Evolutionary conservation across 164 flowering plant genomes (phyloP).

Genomic region (Macadamia integrifolia): DNA sequence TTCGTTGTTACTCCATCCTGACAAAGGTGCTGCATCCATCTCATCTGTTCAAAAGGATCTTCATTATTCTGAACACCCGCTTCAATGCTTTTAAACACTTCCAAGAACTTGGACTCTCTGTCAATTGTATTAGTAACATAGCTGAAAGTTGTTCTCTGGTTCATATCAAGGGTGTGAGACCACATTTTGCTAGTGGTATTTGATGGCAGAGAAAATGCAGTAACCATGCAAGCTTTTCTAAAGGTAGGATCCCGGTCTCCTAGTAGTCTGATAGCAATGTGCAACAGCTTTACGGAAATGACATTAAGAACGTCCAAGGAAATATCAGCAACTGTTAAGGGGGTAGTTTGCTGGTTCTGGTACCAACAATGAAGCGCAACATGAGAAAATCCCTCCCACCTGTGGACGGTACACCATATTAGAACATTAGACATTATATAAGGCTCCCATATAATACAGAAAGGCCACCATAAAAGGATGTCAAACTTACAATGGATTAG

Average conservation of each 20-base stretch:
- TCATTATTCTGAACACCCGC: slow-evolving; percentile 30
- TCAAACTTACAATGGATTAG: too few relatives aligned
- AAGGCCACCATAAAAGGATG: too few relatives aligned
- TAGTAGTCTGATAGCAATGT: slow-evolving; percentile 45
- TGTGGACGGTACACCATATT: slow-evolving; percentile 14
- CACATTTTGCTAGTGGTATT: slow-evolving; percentile 7
- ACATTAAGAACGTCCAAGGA: slow-evolving; percentile 13
- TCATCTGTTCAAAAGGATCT: slow-evolving; percentile 40
- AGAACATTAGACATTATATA: too few relatives aligned
- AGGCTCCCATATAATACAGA: too few relatives aligned
- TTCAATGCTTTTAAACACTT: slow-evolving; percentile 29
- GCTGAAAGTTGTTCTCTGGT: slow-evolving; percentile 36
- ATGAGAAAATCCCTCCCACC: slow-evolving; percentile 80
- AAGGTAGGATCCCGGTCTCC: slow-evolving; percentile 39
- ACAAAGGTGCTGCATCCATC: slow-evolving; percentile 48
- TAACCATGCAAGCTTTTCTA: slow-evolving; percentile 68
- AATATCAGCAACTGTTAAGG: slow-evolving; percentile 7
- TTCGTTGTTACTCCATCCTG: slow-evolving; percentile 16
- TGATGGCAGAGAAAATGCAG: slow-evolving; percentile 28
- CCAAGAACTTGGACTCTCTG: slow-evolving; percentile 27
- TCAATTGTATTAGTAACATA: slow-evolving; percentile 32
- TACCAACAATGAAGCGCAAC: slow-evolving; percentile 57
- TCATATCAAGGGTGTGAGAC: slow-evolving; percentile 17
- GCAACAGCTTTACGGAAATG: slow-evolving; percentile 41
- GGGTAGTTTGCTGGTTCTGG: slow-evolving; percentile 17